Evolutionary conservation across 352 stramenopile species (phyloP).

Genomic region (Phytopythium chamaehyphon): DNA sequence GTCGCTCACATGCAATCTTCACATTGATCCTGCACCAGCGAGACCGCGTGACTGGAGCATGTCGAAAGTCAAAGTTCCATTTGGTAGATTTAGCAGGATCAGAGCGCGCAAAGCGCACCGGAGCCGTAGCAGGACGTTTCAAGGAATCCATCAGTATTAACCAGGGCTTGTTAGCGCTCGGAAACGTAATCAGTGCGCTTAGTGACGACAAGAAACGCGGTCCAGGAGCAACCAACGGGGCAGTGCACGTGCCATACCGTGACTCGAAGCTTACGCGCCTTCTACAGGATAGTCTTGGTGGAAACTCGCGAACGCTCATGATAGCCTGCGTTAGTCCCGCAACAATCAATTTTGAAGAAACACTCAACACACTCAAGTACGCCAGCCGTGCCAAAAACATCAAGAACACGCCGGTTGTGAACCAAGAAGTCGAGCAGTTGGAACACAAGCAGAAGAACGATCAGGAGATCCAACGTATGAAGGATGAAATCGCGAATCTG

Average conservation of each 20-base stretch:
- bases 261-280: constrained; percentile 90
- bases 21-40: constrained; percentile 81
- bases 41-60: constrained; percentile 30
- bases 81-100: constrained; percentile 95
- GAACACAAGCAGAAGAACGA: constrained; percentile 53
- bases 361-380: constrained; percentile 97
- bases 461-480: constrained; percentile 66
- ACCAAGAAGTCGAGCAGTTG: constrained; percentile 60
- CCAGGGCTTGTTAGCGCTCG: constrained; percentile 91
- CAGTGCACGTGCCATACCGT: constrained; percentile 84
- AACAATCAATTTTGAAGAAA: constrained; percentile 92
- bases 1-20: constrained; percentile 90
- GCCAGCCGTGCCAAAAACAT: constrained; percentile 99
- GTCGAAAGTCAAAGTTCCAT: constrained; percentile 89
- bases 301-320: constrained; percentile 90
- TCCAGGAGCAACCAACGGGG: constrained; percentile 15
- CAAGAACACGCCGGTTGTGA: constrained; percentile 98
- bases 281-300: constrained; percentile 83
- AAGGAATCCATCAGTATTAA: constrained; percentile 97
- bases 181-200: constrained; percentile 94
- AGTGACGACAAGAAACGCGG: constrained; percentile 86
- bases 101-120: constrained; percentile 92
- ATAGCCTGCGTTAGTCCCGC: constrained; percentile 84
- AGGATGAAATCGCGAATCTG: constrained; percentile 66
- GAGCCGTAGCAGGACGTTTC: constrained; percentile 81